These are phyloP conservation scores for Cubamyces sp. DNA, from an alignment of 768 basidiomycete species.

Conservation along the genomic window DNA sequence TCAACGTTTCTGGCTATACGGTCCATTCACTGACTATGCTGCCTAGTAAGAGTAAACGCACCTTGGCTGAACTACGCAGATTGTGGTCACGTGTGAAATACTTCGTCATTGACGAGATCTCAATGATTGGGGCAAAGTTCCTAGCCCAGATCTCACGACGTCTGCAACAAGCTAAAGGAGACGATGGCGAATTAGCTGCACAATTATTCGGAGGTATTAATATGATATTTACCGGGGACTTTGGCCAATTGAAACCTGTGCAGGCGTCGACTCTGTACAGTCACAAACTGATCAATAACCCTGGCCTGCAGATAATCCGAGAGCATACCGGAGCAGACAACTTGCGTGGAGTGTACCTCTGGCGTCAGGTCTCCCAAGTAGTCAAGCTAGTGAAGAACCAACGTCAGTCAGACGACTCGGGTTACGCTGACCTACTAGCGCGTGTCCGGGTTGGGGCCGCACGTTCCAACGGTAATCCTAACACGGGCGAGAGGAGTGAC, in stretches of 20 bases:
- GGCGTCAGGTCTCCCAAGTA: neutral
- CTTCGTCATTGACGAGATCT: constrained; percentile 32
- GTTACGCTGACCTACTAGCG: neutral
- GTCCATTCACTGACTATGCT: constrained; percentile 35
- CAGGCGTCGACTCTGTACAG: constrained; percentile 27
- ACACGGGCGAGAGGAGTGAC: no score
- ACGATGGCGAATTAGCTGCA: neutral
- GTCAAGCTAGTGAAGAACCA: neutral
- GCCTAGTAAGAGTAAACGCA: constrained; percentile 12
- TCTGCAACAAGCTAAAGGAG: constrained; percentile 28
- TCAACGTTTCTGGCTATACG: constrained; percentile 34
- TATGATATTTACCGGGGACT: constrained; percentile 39
- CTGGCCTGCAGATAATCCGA: neutral
- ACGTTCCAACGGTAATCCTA: neutral
- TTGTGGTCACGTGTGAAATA: constrained; percentile 28
- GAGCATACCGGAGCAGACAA: neutral
- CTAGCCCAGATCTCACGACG: constrained; percentile 29
- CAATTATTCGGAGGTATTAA: constrained; percentile 37
- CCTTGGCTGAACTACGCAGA: neutral
- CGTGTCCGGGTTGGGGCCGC: neutral
- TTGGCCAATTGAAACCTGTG: constrained; percentile 36
- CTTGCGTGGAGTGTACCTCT: neutral
- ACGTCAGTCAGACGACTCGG: neutral
- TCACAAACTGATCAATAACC: neutral
- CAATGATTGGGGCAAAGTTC: constrained; percentile 30